Evolutionary conservation across 2,329 filamentous ascomycete species (phyloP).

Genomic region (Pseudogymnoascus sp.): DNA sequence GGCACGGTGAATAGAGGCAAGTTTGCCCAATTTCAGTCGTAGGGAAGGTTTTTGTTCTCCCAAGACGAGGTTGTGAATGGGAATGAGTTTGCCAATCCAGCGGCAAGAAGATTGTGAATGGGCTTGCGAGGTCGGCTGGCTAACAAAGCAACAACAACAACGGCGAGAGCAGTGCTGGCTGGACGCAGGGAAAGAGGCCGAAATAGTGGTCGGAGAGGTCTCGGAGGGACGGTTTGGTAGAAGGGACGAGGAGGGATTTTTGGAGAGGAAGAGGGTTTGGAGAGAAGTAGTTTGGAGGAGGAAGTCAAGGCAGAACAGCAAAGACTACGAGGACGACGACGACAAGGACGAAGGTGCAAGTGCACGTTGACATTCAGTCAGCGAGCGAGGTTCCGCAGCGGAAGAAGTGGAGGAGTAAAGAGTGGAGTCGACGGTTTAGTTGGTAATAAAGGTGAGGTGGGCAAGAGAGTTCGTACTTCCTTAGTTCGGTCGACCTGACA

Average conservation of each 20-base stretch:
- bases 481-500: conserved; percentile 7
- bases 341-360: background rate
- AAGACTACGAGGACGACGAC: background rate
- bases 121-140: conserved; percentile 1
- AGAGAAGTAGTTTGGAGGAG: background rate
- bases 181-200: background rate
- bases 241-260: background rate
- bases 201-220: background rate
- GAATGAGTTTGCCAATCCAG: background rate
- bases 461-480: conserved; percentile 8
- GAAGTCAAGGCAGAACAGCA: background rate
- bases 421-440: background rate
- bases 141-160: background rate
- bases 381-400: background rate
- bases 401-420: background rate
- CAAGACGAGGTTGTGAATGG: background rate
- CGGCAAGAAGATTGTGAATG: background rate
- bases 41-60: background rate
- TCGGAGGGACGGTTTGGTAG: background rate
- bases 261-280: background rate
- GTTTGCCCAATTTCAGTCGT: background rate
- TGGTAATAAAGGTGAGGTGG: conserved; percentile 4
- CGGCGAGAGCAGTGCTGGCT: background rate
- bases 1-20: background rate
- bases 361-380: background rate